phyloP scores from a whole-genome alignment of 352 stramenopile species.

The Globisporangium rhizosaccharum region DNA sequence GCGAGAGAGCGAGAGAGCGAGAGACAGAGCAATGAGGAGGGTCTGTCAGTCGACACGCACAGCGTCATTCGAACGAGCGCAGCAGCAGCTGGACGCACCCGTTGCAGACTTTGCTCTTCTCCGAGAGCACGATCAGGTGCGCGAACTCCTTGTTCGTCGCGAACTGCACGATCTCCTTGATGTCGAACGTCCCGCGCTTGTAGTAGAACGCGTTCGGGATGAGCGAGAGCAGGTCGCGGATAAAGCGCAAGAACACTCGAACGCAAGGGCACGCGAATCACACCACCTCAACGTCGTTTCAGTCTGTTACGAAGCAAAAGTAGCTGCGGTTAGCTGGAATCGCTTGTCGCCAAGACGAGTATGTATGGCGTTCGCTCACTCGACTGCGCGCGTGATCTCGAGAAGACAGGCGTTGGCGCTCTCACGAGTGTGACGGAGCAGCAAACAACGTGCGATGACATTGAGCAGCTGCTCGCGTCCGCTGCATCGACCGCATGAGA shows the following conservation, averaged over 20 bases:
- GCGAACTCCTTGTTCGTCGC: slow-evolving; percentile 97
- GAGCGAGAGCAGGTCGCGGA: slow-evolving; percentile 95
- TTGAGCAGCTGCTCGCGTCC: neutral
- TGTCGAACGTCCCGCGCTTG: slow-evolving; percentile 89
- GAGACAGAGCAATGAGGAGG: no score
- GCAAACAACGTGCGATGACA: neutral
- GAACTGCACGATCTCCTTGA: slow-evolving; percentile 95
- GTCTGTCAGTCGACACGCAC: no score
- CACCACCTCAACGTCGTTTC: no score
- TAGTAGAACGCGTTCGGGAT: slow-evolving; percentile 99
- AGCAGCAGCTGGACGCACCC: slow-evolving; percentile 34
- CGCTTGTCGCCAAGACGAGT: no score
- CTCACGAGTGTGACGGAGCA: neutral
- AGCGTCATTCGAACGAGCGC: no score
- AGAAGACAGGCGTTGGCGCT: no score
- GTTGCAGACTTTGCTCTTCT: slow-evolving; percentile 95
- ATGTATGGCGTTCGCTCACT: no score
- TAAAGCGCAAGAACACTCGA: no score
- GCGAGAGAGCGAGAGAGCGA: neutral
- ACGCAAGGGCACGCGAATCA: no score
- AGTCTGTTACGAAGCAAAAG: no score
- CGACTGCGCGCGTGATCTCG: no score
- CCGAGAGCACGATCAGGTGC: slow-evolving; percentile 97
- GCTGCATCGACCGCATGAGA: neutral
- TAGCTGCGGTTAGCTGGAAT: no score